Percentiles rank a stretch among this genome's conserved stretches.
Conservation (phyloP, 306 rosid species). For the Sphenostylis stenocarpa region DNA sequence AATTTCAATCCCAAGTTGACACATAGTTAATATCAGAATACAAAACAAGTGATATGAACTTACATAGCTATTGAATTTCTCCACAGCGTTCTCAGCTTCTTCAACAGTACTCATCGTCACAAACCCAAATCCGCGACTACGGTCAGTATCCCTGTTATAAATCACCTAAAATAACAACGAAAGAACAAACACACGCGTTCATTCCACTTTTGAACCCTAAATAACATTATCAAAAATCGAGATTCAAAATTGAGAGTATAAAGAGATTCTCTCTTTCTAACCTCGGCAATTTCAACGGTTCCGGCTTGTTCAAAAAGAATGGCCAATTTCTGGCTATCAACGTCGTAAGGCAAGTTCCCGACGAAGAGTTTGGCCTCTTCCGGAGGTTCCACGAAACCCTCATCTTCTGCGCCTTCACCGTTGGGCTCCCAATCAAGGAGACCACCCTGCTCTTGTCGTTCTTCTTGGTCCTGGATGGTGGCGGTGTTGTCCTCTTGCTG, state of each 20-base stretch:
- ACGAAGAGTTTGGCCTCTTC: conserved; percentile 93
- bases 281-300: conserved; percentile 90
- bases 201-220: not conserved
- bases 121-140: conserved; percentile 93
- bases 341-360: conserved; percentile 87
- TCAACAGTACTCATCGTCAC: conserved; percentile 93
- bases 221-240: not conserved
- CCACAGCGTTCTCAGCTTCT: conserved; percentile 84
- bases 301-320: conserved; percentile 80
- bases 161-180: conserved; percentile 61
- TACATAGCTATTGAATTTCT: conserved; percentile 65
- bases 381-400: conserved; percentile 48
- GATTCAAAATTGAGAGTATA: not conserved
- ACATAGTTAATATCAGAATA: not conserved
- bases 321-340: conserved; percentile 77
- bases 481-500: conserved; percentile 62
- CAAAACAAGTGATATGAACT: conserved; percentile 34
- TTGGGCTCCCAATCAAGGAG: conserved; percentile 49
- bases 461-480: conserved; percentile 32
- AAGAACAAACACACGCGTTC: not conserved
- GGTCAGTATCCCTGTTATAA: conserved; percentile 85
- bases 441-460: conserved; percentile 25
- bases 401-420: conserved; percentile 36
- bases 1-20: not conserved
- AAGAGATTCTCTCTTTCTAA: conserved; percentile 1